Evolutionary conservation across 768 basidiomycete species (phyloP), one percentile per base, ranked within the genome.

Genomic region (Amanita rimosa): DNA sequence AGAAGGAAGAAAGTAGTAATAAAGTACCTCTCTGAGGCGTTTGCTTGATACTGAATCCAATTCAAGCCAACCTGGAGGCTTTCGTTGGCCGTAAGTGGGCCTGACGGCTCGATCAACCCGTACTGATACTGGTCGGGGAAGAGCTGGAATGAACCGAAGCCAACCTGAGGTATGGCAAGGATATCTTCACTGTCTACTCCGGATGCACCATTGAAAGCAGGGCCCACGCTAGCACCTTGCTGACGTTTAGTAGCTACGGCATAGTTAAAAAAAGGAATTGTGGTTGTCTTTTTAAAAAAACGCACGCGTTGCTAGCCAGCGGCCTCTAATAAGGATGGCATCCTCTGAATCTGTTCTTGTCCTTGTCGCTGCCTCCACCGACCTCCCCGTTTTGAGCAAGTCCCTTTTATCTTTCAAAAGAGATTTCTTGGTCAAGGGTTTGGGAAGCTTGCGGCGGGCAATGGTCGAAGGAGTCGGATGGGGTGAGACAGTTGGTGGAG

Each of bases 181-280:
- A 85, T 79, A 52, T 84, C 83, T 54, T 80, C 75, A 48, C 73
- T 76, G 58, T 85, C 83, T 16, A 84, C 78, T 29, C 81, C 81
- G 29, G 67, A 65, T n/a, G 77, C 69, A 1, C 83, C 83, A 57
- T 85, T 76, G 51, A 75, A 79, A 22, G 67, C 65, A 19, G 81
- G 56, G 22, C 79, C 78, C 29, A 73, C 53, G 37, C 58, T 60
- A 44, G 66, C 57, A 38, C 69, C 64, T 53, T 66, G 61, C 50
- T 78, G 75, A 33, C 73, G 69, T 55, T 64, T 71, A 33, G 77
- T 73, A 52, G 64, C 74, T 77, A 56, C 39, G 41, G 37, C 36
- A 49, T 26, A 33, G 29, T 40, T 49, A 53, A 34, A 42, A n/a
- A 40, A 41, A 52, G 45, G 36, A 39, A 13, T 4, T 13, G 31